phyloP scores from a whole-genome alignment of 257 asterid genomes.

The Mitragyna speciosa region DNA sequence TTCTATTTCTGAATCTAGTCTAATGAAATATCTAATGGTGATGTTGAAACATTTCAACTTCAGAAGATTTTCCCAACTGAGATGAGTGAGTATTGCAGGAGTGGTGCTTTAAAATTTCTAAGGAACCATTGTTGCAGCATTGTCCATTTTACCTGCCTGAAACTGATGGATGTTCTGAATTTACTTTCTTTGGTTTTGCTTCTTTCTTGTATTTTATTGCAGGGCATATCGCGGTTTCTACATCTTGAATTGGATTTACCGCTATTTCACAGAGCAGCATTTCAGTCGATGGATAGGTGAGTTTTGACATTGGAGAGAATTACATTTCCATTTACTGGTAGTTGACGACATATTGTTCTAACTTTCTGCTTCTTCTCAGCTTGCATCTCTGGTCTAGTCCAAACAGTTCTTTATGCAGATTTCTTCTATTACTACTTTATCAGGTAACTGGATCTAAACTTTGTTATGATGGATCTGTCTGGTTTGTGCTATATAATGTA shows the following conservation, averaged over 20 bases:
- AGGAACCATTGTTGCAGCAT: background rate
- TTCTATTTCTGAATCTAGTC: background rate
- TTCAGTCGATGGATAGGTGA: constrained; percentile 86
- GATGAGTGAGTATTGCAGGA: background rate
- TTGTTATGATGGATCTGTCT: background rate
- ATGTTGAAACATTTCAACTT: background rate
- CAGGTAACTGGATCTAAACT: constrained; percentile 49
- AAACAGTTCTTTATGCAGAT: constrained; percentile 90
- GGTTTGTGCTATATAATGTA: background rate
- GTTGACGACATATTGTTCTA: constrained; percentile 10
- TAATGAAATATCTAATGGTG: background rate
- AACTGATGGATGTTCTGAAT: background rate
- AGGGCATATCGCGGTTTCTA: constrained; percentile 92
- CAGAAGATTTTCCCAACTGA: too few relatives aligned
- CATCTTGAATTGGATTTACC: constrained; percentile 91
- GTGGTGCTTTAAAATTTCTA: background rate
- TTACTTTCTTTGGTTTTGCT: background rate
- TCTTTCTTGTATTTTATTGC: constrained; percentile 15
- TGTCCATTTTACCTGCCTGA: background rate
- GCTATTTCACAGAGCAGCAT: constrained; percentile 75
- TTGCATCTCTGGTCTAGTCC: constrained; percentile 73
- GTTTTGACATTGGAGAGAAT: constrained; percentile 22
- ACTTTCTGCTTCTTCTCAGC: constrained; percentile 46
- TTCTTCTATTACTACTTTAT: constrained; percentile 92
- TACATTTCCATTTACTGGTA: constrained; percentile 10